These are phyloP conservation scores for Blastobotrys capitulatus DNA, from an alignment of 1,139 yeast genomes.

Conservation along the genomic window DNA sequence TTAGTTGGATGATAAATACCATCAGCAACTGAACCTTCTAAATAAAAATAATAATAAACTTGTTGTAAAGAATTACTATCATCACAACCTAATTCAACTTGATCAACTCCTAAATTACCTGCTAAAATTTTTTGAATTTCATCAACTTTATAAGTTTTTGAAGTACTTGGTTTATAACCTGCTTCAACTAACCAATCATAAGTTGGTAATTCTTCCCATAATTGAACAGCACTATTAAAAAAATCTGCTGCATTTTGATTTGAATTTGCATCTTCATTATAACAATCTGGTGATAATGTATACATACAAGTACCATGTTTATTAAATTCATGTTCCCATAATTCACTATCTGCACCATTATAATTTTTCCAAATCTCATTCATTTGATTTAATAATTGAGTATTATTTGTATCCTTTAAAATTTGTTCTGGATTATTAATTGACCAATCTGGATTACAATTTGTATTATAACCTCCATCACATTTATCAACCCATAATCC, in stretches of 20 bases:
- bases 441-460: slow-evolving; percentile 62
- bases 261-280: slow-evolving; percentile 37
- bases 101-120: slow-evolving; percentile 32
- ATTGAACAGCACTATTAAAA: slow-evolving; percentile 56
- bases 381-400: slow-evolving; percentile 54
- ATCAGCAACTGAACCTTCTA: slow-evolving; percentile 65
- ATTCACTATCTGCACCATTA: slow-evolving; percentile 63
- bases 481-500: slow-evolving; percentile 87
- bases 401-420: slow-evolving; percentile 41
- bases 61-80: slow-evolving; percentile 48
- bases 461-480: slow-evolving; percentile 66
- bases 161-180: slow-evolving; percentile 63
- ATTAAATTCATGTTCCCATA: slow-evolving; percentile 93
- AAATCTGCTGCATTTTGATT: slow-evolving; percentile 73
- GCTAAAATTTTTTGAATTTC: slow-evolving; percentile 62
- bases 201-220: slow-evolving; percentile 65
- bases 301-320: slow-evolving; percentile 93
- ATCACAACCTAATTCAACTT: slow-evolving; percentile 45
- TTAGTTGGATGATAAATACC: slow-evolving; percentile 69
- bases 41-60: slow-evolving; percentile 83
- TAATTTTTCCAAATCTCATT: slow-evolving; percentile 66
- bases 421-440: slow-evolving; percentile 51
- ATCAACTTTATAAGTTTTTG: slow-evolving; percentile 56
- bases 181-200: slow-evolving; percentile 58
- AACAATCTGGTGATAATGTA: slow-evolving; percentile 71